Evolutionary conservation across 257 asterid genomes (phyloP), one percentile per base, ranked within the genome.

Genomic region (Thymus mandschuricus): DNA sequence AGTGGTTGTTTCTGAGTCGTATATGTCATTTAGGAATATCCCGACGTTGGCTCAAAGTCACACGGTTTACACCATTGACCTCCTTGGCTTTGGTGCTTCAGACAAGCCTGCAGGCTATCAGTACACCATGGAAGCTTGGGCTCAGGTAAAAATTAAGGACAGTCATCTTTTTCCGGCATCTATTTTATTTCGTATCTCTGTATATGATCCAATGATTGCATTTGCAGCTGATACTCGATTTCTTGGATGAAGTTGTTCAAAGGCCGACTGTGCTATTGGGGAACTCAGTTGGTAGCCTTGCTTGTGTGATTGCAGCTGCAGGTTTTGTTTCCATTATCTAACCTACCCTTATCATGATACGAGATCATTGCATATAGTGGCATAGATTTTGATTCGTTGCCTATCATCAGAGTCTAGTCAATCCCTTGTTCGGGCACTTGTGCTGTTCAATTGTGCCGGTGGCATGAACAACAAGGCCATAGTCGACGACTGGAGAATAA

Each of bases 391-490:
- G 40, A 56, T 38, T 41, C 45, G 15, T 61, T 65, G 1, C 68
- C 43, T 51, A 29, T 75, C 15, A 72, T 51, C 81, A 91, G 96
- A 91, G 79, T 79, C 92, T n/a, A 70, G 71, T 6, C 76, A 51
- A 52, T 68, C 86, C 60, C 75, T 82, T 57, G 85, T 94, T 64
- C 80, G 83, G 58, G 98, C 92, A 38, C 88, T 91, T n/a, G 98
- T 86, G 74, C 85, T 94, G 64, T 81, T 94, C 55, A 94, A 94
- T 58, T 91, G 98, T 55, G 87, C 97, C 6, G 97, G 98, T 76
- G 98, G 97, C 13, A 94, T 91, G 97, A 94, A 91, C 92, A 94
- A 94, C 86, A 94, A 94, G 83, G 97, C 97, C 1, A 82, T 91
- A 76, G 98, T 94, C 38, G 97, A 91, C 67, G 98, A 94, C 78